phyloP scores from a whole-genome alignment of 2,329 filamentous ascomycete species.

The Penicillium crustosum region DNA sequence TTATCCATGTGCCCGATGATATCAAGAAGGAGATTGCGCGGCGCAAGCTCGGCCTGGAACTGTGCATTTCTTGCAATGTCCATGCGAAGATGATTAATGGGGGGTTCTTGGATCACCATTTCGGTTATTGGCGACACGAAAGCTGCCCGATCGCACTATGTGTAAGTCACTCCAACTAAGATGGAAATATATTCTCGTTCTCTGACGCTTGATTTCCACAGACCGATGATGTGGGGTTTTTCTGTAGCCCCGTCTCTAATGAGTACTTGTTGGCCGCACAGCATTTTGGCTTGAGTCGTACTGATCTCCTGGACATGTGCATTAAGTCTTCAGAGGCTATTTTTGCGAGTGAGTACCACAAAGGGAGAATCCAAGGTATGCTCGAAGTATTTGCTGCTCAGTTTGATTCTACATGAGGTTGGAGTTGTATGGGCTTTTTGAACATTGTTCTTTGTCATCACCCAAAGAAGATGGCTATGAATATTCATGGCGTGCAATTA shows the following conservation, averaged over 20 bases:
- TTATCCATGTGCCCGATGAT: slow-evolving; percentile 68
- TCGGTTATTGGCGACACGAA: slow-evolving; percentile 67
- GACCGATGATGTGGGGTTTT: slow-evolving; percentile 84
- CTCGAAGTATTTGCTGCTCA: slow-evolving; percentile 24
- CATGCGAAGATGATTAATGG: slow-evolving; percentile 70
- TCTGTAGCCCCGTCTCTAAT: slow-evolving; percentile 72
- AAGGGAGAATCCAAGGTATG: slow-evolving; percentile 27
- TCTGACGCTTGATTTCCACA: slow-evolving; percentile 34
- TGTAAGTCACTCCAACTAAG: slow-evolving; percentile 52
- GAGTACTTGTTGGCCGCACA: slow-evolving; percentile 72
- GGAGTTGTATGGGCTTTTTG: not conserved
- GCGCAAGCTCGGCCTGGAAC: slow-evolving; percentile 64
- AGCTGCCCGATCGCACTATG: slow-evolving; percentile 64
- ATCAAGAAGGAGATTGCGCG: slow-evolving; percentile 58
- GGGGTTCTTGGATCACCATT: slow-evolving; percentile 69
- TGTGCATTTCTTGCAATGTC: slow-evolving; percentile 81
- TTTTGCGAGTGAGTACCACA: slow-evolving; percentile 65
- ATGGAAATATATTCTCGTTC: not conserved
- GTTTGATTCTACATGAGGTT: not conserved
- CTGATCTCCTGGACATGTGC: slow-evolving; percentile 56
- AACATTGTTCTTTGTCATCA: not conserved
- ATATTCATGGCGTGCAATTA: too few species aligned
- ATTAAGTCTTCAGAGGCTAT: slow-evolving; percentile 63
- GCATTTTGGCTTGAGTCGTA: slow-evolving; percentile 61
- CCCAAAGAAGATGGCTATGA: not conserved